Evolutionary conservation across 306 rosid species (phyloP).

Genomic region (Dryas drummondii): DNA sequence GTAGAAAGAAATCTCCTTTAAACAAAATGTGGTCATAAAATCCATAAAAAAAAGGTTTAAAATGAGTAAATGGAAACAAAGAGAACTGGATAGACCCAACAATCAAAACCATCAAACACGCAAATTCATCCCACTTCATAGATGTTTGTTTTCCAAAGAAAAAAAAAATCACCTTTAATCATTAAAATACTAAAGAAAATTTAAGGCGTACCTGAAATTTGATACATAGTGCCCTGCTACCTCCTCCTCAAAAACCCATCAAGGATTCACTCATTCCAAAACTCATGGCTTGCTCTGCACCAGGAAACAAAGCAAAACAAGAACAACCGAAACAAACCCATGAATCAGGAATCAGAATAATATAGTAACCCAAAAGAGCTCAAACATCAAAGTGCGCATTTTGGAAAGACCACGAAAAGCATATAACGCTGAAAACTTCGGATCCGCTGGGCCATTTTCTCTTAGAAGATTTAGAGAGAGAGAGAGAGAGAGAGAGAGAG

Average conservation of each 20-base stretch:
- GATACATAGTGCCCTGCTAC: background rate
- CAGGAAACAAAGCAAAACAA: conserved; percentile 9
- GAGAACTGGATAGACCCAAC: background rate
- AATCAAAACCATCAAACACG: background rate
- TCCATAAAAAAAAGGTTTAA: background rate
- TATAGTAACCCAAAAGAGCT: conserved; percentile 29
- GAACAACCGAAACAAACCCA: conserved; percentile 23
- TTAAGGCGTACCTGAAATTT: conserved; percentile 25
- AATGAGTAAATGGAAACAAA: background rate
- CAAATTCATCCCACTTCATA: background rate
- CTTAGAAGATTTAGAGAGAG: conserved; percentile 54
- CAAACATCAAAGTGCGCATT: conserved; percentile 38
- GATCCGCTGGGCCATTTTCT: conserved; percentile 73
- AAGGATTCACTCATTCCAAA: conserved; percentile 31
- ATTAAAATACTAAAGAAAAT: background rate
- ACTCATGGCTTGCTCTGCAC: conserved; percentile 12
- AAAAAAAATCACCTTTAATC: conserved; percentile 19
- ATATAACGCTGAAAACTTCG: conserved; percentile 50
- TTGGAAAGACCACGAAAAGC: conserved; percentile 24
- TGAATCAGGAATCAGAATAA: conserved; percentile 31
- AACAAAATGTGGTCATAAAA: conserved; percentile 1
- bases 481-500: conserved; percentile 27
- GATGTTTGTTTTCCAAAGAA: background rate
- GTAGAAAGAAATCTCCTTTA: background rate
- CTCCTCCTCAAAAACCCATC: conserved; percentile 18